These are phyloP conservation scores for Xylogone sp. DNA, from an alignment of 2,329 filamentous ascomycete genomes.

Conservation along the genomic window DNA sequence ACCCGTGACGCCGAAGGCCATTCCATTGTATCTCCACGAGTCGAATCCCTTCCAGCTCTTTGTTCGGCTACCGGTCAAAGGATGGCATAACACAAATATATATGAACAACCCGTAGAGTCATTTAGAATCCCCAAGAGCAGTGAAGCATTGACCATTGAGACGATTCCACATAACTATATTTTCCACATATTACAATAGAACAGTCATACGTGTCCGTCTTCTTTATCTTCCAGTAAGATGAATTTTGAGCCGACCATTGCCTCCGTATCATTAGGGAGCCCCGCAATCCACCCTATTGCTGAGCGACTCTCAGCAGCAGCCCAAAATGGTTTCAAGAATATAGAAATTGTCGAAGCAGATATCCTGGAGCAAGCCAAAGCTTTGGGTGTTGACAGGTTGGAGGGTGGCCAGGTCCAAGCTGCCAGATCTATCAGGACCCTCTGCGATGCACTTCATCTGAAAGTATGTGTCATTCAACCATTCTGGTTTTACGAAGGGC, in stretches of 20 bases:
- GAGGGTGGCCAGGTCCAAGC: slow-evolving; percentile 38
- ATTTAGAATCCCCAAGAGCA: background rate
- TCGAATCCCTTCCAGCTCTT: slow-evolving; percentile 56
- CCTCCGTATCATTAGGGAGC: slow-evolving; percentile 73
- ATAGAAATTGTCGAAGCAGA: slow-evolving; percentile 78
- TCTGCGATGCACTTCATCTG: slow-evolving; percentile 57
- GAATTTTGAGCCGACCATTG: slow-evolving; percentile 62
- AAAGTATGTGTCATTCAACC: slow-evolving; percentile 67
- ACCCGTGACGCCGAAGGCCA: background rate
- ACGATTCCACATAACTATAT: too few species aligned
- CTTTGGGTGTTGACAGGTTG: slow-evolving; percentile 36
- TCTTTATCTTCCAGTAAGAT: slow-evolving; percentile 48
- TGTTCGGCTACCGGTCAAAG: slow-evolving; percentile 55
- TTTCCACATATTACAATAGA: slow-evolving; percentile 52
- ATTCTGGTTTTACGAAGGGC: slow-evolving; percentile 74
- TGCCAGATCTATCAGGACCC: slow-evolving; percentile 48
- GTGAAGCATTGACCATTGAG: slow-evolving; percentile 2
- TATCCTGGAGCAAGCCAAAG: slow-evolving; percentile 54
- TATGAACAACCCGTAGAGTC: background rate
- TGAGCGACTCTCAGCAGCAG: slow-evolving; percentile 65
- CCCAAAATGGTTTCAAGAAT: slow-evolving; percentile 59
- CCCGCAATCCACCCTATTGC: slow-evolving; percentile 63
- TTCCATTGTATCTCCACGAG: slow-evolving; percentile 3
- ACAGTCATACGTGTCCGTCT: slow-evolving; percentile 25
- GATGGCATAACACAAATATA: background rate